Base-by-base conservation (phyloP, 345 rosid genomes). In the Citrus medica region DNA sequence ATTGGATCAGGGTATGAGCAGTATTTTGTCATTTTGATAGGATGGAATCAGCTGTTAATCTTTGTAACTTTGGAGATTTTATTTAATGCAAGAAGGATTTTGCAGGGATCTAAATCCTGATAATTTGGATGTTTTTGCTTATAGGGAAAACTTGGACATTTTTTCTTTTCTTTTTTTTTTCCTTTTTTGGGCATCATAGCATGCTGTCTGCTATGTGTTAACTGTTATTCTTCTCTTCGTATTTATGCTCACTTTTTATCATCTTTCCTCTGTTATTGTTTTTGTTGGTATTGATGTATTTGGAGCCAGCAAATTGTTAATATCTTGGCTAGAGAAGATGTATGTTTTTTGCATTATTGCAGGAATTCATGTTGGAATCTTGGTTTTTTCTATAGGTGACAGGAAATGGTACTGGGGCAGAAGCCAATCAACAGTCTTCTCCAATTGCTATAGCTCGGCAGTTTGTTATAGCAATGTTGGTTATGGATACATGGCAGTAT, bases 401-500 rank as follows among this genome's bases (percentile, higher is more conserved):
- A 30, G 98, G 92, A 84, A 83, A 79, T 76, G 92, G 86, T 84
- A 77, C 76, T 0, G 86, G 65, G 66, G 81, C 79, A 78, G 83
- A 82, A 5, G 74, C 80, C 22, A 80, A 14, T 8, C 83, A 84
- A 65, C 69, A 82, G 6, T 64, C 80, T 63, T 95, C 98, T 24
- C 55, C 91, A 7, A 19, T 86, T 64, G 92, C 90, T 51, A 58
- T 92, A 35, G 89, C 79, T 24, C 89, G 92, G 73, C 97, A 93
- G 87, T 90, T 93, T 78, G 42, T 92, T 69, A 82, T 72, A 0
- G 98, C 93, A 56, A 93, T 92, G 98, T 55, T 92, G 73, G 79
- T 93, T 68, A 78, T 93, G 76, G 98, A 93, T 77, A 89, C 96
- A 3, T 93, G 98, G 98, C 96, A 93, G 69, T 93, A 93, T 82